Evolutionary conservation across 176 grass and related monocot genomes (phyloP).

Genomic region (Aegilops umbellulata): DNA sequence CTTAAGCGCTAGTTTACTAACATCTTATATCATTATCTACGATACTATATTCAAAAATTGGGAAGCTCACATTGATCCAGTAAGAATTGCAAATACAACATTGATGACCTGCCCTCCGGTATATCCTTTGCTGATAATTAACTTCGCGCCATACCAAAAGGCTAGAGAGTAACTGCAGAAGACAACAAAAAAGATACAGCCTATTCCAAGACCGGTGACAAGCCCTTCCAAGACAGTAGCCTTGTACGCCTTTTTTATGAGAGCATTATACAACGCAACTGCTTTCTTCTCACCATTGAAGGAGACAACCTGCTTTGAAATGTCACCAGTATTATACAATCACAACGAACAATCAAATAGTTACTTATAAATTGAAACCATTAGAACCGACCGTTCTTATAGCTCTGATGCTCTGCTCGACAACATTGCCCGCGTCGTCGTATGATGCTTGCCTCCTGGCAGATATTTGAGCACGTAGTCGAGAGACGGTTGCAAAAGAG

Average conservation of each 20-base stretch:
- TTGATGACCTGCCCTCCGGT: conserved; percentile 62
- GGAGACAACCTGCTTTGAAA: conserved; percentile 54
- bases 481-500: conserved; percentile 55
- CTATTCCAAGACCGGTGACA: conserved; percentile 57
- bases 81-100: conserved; percentile 54
- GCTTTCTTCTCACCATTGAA: conserved; percentile 76
- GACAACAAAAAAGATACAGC: conserved; percentile 43
- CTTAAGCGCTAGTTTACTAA: not conserved
- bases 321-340: conserved; percentile 2
- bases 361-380: conserved; percentile 16
- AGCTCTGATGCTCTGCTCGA: conserved; percentile 72
- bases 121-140: conserved; percentile 69
- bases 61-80: conserved; percentile 53
- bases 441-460: conserved; percentile 59
- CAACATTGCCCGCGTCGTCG: conserved; percentile 60
- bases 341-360: not conserved
- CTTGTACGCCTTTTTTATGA: conserved; percentile 59
- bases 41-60: not conserved
- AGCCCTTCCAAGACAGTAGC: conserved; percentile 58
- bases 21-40: conserved; percentile 14
- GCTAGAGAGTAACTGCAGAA: conserved; percentile 59
- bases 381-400: conserved; percentile 74
- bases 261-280: conserved; percentile 48
- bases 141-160: conserved; percentile 62
- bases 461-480: conserved; percentile 52